Evolutionary conservation across 2,329 filamentous ascomycete species (phyloP).

Genomic region (Fusarium acutatum): DNA sequence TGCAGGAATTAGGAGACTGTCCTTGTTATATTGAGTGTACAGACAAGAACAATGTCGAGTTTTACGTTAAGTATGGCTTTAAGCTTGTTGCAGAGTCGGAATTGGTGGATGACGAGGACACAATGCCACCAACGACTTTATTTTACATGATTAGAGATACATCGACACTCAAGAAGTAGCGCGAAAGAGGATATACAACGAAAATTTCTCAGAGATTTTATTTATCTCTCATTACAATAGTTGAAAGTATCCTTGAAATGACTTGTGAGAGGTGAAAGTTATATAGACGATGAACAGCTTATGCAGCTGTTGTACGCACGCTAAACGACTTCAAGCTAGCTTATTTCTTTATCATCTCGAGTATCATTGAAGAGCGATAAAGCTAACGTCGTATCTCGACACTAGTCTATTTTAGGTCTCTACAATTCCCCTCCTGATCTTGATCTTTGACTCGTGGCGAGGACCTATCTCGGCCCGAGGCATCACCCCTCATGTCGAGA

Average conservation of each 20-base stretch:
- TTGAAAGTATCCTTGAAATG: not conserved
- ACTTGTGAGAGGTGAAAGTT: not conserved
- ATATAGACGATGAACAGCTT: not conserved
- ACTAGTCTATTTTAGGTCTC: not conserved
- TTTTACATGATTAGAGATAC: not conserved
- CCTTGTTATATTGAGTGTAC: not conserved
- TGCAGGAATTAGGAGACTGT: not conserved
- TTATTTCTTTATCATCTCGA: accelerated
- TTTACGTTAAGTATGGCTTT: not conserved
- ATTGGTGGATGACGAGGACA: not conserved
- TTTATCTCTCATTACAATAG: not conserved
- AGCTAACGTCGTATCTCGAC: too few species aligned
- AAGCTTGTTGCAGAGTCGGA: not conserved
- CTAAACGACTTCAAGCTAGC: not conserved
- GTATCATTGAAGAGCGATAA: too few species aligned
- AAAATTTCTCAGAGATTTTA: not conserved
- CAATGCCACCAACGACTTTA: not conserved
- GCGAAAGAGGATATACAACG: not conserved
- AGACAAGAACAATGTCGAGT: not conserved
- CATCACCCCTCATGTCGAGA: not conserved
- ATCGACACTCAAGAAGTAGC: not conserved
- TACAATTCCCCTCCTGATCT: not conserved
- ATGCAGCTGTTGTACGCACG: accelerated
- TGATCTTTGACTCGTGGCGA: not conserved
- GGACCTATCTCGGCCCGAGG: not conserved